Conservation (phyloP, 2,329 filamentous ascomycete species). For the Mariannaea sp. region DNA sequence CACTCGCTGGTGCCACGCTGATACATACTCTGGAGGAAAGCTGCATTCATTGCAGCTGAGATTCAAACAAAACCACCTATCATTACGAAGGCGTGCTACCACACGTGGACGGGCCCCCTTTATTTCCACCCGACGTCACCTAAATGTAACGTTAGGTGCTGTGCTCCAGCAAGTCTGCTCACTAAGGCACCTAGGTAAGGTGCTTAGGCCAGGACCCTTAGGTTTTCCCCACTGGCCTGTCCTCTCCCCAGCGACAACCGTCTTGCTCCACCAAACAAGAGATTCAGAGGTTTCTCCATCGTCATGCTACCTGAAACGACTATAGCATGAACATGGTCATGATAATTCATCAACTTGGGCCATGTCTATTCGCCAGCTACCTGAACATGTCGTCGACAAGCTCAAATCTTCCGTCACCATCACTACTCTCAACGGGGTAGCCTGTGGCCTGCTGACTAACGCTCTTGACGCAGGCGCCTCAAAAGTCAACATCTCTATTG, state of each 20-base stretch:
- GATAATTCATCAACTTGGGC: constrained; percentile 11
- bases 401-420: constrained; percentile 86
- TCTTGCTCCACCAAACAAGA: constrained; percentile 1
- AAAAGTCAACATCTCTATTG: constrained; percentile 71
- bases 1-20: not conserved
- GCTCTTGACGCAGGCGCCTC: constrained; percentile 78
- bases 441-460: constrained; percentile 78
- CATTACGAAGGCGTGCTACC: too few relatives aligned
- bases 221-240: not conserved
- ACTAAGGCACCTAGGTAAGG: too few relatives aligned
- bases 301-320: not conserved
- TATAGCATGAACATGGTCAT: not conserved
- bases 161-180: too few relatives aligned
- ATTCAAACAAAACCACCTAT: not conserved
- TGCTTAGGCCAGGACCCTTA: too few relatives aligned
- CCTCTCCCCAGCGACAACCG: not conserved
- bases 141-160: too few relatives aligned
- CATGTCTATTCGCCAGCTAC: constrained; percentile 72
- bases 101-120: constrained; percentile 4
- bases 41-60: not conserved
- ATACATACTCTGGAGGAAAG: not conserved
- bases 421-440: constrained; percentile 72
- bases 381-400: constrained; percentile 72
- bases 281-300: not conserved
- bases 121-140: constrained; percentile 6